Percentiles rank a stretch among this genome's conserved stretches.
These are phyloP conservation scores for Syzygium jambos DNA, from an alignment of 345 rosid genomes.

Conservation along the genomic window DNA sequence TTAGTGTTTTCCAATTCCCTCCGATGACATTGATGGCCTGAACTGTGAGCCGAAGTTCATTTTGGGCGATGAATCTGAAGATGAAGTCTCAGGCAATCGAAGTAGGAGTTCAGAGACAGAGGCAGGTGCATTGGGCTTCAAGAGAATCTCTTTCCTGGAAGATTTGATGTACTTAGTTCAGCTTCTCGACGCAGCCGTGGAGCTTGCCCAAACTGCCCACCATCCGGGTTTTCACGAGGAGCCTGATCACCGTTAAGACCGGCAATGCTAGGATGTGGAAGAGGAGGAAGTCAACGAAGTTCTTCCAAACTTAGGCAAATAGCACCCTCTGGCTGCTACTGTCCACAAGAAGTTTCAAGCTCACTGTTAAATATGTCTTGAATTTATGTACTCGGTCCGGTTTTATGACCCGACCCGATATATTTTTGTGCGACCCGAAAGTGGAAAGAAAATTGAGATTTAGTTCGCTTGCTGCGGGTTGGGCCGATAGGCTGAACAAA, in stretches of 20 bases:
- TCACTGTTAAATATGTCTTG: too few relatives aligned
- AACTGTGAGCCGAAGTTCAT: neutral
- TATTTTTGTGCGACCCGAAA: too few relatives aligned
- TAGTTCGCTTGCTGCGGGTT: too few relatives aligned
- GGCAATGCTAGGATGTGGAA: slow-evolving; percentile 3
- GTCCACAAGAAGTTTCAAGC: neutral
- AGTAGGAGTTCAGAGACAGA: neutral
- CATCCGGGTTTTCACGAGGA: neutral
- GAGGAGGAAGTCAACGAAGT: neutral
- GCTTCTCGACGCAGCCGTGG: neutral
- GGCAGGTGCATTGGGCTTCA: neutral
- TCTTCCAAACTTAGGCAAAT: neutral
- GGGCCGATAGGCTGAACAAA: too few relatives aligned
- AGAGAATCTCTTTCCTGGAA: neutral
- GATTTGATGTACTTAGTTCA: neutral
- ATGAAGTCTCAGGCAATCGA: neutral
- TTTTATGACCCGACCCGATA: too few relatives aligned
- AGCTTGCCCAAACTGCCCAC: slow-evolving; percentile 2
- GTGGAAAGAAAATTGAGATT: too few relatives aligned
- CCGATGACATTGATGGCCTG: neutral
- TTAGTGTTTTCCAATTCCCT: neutral
- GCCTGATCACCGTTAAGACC: neutral
- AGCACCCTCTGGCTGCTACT: neutral
- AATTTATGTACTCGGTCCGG: too few relatives aligned
- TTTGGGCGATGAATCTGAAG: neutral